Evolutionary conservation across 257 asterid species (phyloP).

Genomic region (Salvia splendens): DNA sequence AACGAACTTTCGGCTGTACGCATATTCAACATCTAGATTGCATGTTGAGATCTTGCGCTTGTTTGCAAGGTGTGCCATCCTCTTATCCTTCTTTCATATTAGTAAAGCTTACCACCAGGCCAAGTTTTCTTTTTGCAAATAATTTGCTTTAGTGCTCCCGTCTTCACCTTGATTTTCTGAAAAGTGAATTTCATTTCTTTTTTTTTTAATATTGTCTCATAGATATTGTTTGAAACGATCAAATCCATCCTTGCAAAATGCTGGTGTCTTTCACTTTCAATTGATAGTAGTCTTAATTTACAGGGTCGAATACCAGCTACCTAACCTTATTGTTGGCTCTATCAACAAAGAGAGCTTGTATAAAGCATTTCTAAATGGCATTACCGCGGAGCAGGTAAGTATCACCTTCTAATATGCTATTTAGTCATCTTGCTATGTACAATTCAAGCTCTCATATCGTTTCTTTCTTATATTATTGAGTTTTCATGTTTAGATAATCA

Average conservation of each 20-base stretch:
- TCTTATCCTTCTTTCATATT: neutral
- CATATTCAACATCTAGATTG: conserved; percentile 86
- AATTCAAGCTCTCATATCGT: neutral
- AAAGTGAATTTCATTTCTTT: neutral
- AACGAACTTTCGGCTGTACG: conserved; percentile 91
- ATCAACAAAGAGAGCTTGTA: conserved; percentile 92
- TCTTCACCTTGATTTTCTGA: neutral
- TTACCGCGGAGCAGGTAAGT: conserved; percentile 83
- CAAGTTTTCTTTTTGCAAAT: too few species aligned
- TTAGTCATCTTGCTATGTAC: neutral
- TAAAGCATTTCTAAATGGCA: conserved; percentile 87
- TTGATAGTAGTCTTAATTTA: conserved; percentile 29
- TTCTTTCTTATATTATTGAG: neutral
- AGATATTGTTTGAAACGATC: neutral
- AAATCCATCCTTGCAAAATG: neutral
- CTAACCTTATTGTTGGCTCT: conserved; percentile 93
- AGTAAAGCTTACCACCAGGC: neutral
- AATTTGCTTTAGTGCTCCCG: neutral
- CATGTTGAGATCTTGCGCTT: conserved; percentile 94
- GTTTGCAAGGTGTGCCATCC: conserved; percentile 67
- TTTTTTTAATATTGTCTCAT: neutral
- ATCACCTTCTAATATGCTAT: neutral
- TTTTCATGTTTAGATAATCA: conserved; percentile 1
- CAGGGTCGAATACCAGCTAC: conserved; percentile 98
- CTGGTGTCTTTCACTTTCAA: neutral